Evolutionary conservation across 345 rosid species (phyloP), one percentile per base, ranked within the genome.

Genomic region (Hirschfeldia incana): DNA sequence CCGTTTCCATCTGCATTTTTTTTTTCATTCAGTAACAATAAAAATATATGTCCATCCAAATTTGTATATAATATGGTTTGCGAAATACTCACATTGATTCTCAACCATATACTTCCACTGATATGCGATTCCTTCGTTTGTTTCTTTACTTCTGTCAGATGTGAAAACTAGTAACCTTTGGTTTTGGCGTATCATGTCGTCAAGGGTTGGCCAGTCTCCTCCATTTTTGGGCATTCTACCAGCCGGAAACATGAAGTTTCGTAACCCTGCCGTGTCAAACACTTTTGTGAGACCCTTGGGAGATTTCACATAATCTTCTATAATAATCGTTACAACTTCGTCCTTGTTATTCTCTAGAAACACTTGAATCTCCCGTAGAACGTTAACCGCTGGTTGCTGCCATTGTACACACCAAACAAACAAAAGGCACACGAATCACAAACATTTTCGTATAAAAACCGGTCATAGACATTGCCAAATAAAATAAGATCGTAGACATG

Each of bases 91-190:
- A 93, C 99, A 95, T 84, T 95, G 96, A 81, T 89, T 95, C 82
- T 95, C 98, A 33, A 95, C 89, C 82, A 90, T 85, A 85, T 90
- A 92, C 67, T 78, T 87, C 97, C 97, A 91, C 46, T 90, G 93
- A 79, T 87, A 89, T 15, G 99, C 99, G 44, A 91, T 89, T 29
- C 92, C 97, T 85, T 95, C 99, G 3, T 89, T 79, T 53, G 94
- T 88, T 78, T 95, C 97, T 75, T 93, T 95, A 6, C 53, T 36
- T 3, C 89, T 76, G 60, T 89, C 91, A 5, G 98, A 95, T 55
- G 98, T 93, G 76, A 91, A 95, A 46, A 95, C 94, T 61, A 95
- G 76, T 62, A 95, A 76, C n/a, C 98, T 82, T 75, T 93, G 94
- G 78, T 90, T 93, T 80, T 83, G 79, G 28, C 71, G 76, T 51